Evolutionary conservation across 208 protist genomes (phyloP).

Genomic region (Trypanosoma cruzi): DNA sequence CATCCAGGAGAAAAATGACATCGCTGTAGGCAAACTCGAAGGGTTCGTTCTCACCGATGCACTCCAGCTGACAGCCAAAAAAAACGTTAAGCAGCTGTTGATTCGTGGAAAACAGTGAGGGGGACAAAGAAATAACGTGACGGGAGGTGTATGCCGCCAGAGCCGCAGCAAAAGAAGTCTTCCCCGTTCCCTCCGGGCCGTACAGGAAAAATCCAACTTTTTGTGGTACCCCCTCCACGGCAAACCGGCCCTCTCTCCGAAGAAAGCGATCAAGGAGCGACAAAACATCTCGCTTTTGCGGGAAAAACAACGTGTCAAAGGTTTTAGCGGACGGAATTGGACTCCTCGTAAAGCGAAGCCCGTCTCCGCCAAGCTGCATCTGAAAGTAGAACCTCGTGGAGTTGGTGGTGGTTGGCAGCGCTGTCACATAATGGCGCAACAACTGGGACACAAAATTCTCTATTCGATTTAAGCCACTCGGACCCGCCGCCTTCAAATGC

Average conservation of each 20-base stretch:
- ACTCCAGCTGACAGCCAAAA: constrained; percentile 47
- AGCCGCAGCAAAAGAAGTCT: constrained; percentile 98
- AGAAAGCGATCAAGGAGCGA: constrained; percentile 77
- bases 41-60: constrained; percentile 48
- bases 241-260: constrained; percentile 75
- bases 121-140: constrained; percentile 76
- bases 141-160: constrained; percentile 98
- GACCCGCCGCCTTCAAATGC: constrained; percentile 32
- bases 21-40: constrained; percentile 60
- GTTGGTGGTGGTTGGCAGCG: constrained; percentile 28
- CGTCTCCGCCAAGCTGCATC: constrained; percentile 20
- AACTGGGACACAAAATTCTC: constrained; percentile 45
- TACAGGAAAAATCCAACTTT: constrained; percentile 98
- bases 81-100: constrained; percentile 91
- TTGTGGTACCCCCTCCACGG: constrained; percentile 84
- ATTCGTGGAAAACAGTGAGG: constrained; percentile 78
- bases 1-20: constrained; percentile 88
- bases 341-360: constrained; percentile 51
- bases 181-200: constrained; percentile 96
- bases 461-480: constrained; percentile 29
- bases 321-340: constrained; percentile 50
- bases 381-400: constrained; percentile 39
- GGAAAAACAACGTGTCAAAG: constrained; percentile 90
- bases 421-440: constrained; percentile 37
- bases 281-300: constrained; percentile 62